Evolutionary conservation across 768 basidiomycete genomes (phyloP).

Genomic region (Artomyces pyxidatus): DNA sequence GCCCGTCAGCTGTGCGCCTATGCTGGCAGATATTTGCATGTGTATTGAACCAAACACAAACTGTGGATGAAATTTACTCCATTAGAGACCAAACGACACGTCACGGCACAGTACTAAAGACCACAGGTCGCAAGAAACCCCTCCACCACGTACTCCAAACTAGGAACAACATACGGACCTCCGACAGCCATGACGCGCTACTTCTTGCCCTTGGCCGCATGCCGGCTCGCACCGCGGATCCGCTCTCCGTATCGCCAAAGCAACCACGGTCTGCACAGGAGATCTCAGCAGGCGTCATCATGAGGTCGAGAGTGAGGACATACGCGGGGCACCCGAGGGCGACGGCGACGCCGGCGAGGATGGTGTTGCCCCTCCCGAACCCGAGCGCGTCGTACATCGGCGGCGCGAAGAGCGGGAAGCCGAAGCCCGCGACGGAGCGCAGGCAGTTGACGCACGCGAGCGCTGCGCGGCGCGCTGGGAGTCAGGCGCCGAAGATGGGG

Average conservation of each 20-base stretch:
- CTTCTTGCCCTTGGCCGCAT: too few species aligned
- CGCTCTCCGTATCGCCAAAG: constrained; percentile 38
- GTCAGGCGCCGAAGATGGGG: constrained; percentile 2
- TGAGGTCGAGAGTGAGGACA: constrained; percentile 1
- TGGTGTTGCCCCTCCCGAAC: constrained; percentile 60
- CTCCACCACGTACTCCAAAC: too few species aligned
- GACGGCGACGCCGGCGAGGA: constrained; percentile 51
- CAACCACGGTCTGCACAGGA: constrained; percentile 30
- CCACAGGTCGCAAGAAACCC: too few species aligned
- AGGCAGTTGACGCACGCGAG: constrained; percentile 56
- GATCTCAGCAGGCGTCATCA: constrained; percentile 21
- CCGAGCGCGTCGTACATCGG: constrained; percentile 57
- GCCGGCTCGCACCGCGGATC: too few species aligned
- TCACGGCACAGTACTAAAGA: too few species aligned
- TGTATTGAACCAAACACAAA: too few species aligned
- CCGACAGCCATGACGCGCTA: too few species aligned
- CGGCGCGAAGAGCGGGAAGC: constrained; percentile 68
- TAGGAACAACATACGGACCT: too few species aligned
- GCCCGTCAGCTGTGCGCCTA: too few species aligned
- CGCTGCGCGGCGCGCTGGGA: constrained; percentile 23
- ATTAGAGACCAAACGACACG: too few species aligned
- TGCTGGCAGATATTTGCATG: too few species aligned
- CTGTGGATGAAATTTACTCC: too few species aligned
- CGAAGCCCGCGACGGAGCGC: constrained; percentile 60
- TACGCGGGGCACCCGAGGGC: constrained; percentile 50